Percentiles rank a stretch among this genome's conserved stretches.
Evolutionary conservation across 2,329 filamentous ascomycete genomes (phyloP).

Genomic region (Hansfordia pulvinata): DNA sequence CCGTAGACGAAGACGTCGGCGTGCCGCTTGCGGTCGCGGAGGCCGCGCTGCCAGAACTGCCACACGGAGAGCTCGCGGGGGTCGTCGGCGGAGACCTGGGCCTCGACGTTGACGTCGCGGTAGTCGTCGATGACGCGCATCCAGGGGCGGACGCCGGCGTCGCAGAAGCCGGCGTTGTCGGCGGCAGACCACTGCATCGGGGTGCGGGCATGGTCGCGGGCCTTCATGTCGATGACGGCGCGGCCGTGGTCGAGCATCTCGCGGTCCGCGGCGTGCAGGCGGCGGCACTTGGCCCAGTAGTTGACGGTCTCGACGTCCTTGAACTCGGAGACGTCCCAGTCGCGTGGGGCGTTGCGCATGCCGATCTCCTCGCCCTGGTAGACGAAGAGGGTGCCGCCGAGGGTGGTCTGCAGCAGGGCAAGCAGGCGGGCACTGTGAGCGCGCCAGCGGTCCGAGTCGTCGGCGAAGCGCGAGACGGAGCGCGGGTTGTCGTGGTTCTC

Average conservation of each 20-base stretch:
- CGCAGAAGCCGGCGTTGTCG: conserved; percentile 48
- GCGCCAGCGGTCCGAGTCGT: conserved; percentile 32
- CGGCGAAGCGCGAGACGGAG: conserved; percentile 39
- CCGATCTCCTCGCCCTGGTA: conserved; percentile 59
- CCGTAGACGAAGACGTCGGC: conserved; percentile 49
- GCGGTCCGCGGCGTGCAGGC: conserved; percentile 21
- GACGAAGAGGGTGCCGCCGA: conserved; percentile 48
- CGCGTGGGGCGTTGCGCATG: conserved; percentile 43
- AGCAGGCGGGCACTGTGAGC: conserved; percentile 42
- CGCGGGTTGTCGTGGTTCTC: conserved; percentile 54
- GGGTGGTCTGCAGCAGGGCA: conserved; percentile 34
- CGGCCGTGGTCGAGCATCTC: conserved; percentile 30
- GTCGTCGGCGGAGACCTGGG: conserved; percentile 27
- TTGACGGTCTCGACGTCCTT: conserved; percentile 36
- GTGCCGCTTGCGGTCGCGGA: conserved; percentile 40
- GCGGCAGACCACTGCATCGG: conserved; percentile 53
- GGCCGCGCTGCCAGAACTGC: conserved; percentile 45
- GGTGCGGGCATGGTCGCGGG: conserved; percentile 51
- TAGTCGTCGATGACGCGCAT: conserved; percentile 46
- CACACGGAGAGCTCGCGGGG: conserved; percentile 31
- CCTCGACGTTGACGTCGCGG: conserved; percentile 38
- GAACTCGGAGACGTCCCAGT: conserved; percentile 48
- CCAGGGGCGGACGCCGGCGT: conserved; percentile 35
- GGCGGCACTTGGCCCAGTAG: conserved; percentile 23
- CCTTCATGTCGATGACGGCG: conserved; percentile 41